Evolutionary conservation across 1,139 yeast genomes (phyloP).

Genomic region (Taphrina betulina): DNA sequence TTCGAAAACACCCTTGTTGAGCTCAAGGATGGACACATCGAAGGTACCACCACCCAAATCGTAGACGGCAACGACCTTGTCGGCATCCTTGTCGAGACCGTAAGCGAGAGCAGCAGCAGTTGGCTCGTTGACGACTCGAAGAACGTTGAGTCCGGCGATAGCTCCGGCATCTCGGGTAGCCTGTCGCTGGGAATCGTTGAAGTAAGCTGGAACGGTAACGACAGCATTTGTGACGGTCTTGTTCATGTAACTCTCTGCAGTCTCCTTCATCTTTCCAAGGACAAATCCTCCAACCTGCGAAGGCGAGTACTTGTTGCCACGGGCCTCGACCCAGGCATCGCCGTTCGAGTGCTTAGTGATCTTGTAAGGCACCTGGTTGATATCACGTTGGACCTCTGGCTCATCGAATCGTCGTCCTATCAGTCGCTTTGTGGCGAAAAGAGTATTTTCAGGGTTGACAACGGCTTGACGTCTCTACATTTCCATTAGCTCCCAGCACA

Average conservation of each 20-base stretch:
- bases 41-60: conserved; percentile 91
- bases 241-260: conserved; percentile 89
- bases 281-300: conserved; percentile 97
- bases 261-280: conserved; percentile 92
- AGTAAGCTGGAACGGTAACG: conserved; percentile 96
- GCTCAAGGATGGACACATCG: conserved; percentile 79
- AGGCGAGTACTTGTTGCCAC: conserved; percentile 91
- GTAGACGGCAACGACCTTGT: conserved; percentile 74
- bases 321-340: conserved; percentile 98
- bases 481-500: too few relatives aligned
- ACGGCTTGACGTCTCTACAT: conserved; percentile 89
- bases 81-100: conserved; percentile 83
- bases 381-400: conserved; percentile 92
- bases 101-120: conserved; percentile 98
- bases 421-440: conserved; percentile 96
- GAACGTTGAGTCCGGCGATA: conserved; percentile 91
- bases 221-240: conserved; percentile 86
- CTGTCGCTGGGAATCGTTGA: conserved; percentile 97
- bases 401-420: conserved; percentile 98
- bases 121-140: conserved; percentile 98
- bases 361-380: conserved; percentile 95
- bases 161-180: conserved; percentile 99
- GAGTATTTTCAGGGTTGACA: conserved; percentile 95
- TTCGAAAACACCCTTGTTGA: conserved; percentile 84
- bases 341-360: conserved; percentile 94